Base-by-base conservation (phyloP, 768 basidiomycete species). In the Fistulinella prunicolor region DNA sequence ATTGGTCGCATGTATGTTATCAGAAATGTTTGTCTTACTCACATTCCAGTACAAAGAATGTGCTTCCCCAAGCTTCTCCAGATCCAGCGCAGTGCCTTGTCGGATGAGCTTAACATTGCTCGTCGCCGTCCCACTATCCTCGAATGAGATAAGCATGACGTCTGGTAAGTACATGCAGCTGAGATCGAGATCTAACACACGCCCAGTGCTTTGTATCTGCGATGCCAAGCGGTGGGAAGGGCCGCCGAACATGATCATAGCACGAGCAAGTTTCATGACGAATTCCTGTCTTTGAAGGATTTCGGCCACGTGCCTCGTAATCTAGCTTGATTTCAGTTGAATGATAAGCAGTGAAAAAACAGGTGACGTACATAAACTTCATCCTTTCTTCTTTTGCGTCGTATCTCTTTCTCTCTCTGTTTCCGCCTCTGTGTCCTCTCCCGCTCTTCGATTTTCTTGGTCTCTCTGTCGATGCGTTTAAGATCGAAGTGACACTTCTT, bases 241-340 rank as follows among this genome's bases (percentile, higher is more conserved):
- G 2, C 83, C 85, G 10, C 89, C 90, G 56, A 89, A 91, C 80
- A 87, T 89, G 88, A 93, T 94, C 76, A 94, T 82, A 10, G 88
- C 82, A 43, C 88, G 79, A 5, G 85, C 80, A 22, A 93, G 79
- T 71, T 91, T 92, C 65, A 91, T 70, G 42, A 94, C 76, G 69
- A 94, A 94, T 47, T 86, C 85, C 61, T 94, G 89, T 30, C 91
- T 76, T 55, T 82, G 80, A 26, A 90, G 77, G 47, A 92, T 85
- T 47, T 85, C 83, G 2, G 89, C 89, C 23, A 92, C 85, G 56
- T 93, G 89, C 44, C 82, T 82, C 20, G 87, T 89, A 50, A 89
- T 89, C 87, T 89, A 42, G 20, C 7, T 20, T 16, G 40, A 28
- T 23, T 22, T 30, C 16, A 32, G n/a, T 39, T 46, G 23, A 29